Conservation (phyloP, 78 protist genomes). For the Chrysochromulina tobinii region DNA sequence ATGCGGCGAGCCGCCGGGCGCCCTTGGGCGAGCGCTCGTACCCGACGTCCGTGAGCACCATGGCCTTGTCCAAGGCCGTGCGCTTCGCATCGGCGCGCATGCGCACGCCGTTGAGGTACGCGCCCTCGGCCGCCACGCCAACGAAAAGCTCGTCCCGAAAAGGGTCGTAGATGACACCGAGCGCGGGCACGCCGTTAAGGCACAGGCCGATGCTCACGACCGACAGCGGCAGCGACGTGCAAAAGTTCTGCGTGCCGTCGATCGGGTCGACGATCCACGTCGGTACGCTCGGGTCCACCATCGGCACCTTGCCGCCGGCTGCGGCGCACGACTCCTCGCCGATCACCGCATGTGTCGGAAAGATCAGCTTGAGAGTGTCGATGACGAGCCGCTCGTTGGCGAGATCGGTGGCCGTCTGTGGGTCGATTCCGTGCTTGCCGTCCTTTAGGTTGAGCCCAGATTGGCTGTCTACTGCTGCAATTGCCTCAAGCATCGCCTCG, state of each 20-base stretch:
- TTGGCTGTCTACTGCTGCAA: not conserved
- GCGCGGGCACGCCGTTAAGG: not conserved
- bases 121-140: not conserved
- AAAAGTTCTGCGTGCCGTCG: slow-evolving; percentile 9
- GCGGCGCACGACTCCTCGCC: slow-evolving; percentile 24
- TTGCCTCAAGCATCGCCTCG: no score
- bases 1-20: not conserved
- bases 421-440: not conserved
- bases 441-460: not conserved
- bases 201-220: not conserved
- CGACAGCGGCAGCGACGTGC: not conserved
- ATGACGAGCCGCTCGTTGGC: not conserved
- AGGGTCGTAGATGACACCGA: slow-evolving; percentile 12
- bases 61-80: not conserved
- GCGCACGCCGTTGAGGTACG: not conserved
- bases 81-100: not conserved
- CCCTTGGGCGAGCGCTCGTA: not conserved
- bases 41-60: not conserved
- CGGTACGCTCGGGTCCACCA: not conserved
- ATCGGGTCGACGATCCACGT: slow-evolving; percentile 29
- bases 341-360: not conserved
- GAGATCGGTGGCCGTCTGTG: not conserved
- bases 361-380: not conserved
- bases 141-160: not conserved
- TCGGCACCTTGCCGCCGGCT: not conserved